These are phyloP conservation scores for Aureobasidium sp. DNA, from an alignment of 2,329 filamentous ascomycete species.

Conservation along the genomic window DNA sequence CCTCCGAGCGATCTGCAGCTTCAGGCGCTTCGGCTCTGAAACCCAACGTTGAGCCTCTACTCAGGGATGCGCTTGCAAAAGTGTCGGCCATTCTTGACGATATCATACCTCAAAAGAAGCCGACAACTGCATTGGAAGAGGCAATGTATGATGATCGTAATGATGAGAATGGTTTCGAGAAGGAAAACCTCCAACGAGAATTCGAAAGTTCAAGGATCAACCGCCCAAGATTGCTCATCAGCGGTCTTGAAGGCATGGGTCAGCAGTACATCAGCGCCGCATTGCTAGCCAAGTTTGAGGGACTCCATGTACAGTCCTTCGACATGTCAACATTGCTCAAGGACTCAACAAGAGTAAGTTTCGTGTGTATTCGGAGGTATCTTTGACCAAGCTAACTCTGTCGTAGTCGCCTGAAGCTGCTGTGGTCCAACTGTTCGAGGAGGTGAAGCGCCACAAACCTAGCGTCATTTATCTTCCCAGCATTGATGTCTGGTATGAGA, in stretches of 20 bases:
- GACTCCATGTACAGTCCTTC: constrained; percentile 89
- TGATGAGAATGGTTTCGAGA: constrained; percentile 73
- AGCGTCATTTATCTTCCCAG: constrained; percentile 93
- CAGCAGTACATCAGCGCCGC: constrained; percentile 84
- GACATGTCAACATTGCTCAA: constrained; percentile 81
- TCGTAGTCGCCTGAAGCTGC: constrained; percentile 67
- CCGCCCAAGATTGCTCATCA: constrained; percentile 76
- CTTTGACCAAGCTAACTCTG: constrained; percentile 28
- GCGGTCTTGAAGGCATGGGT: constrained; percentile 82
- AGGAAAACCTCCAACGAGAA: constrained; percentile 62
- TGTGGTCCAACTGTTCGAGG: constrained; percentile 82
- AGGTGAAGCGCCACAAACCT: constrained; percentile 89
- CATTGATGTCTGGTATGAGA: constrained; percentile 78
- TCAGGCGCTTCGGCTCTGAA: constrained; percentile 78
- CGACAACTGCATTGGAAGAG: constrained; percentile 83
- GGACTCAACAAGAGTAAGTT: constrained; percentile 61
- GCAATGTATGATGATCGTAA: constrained; percentile 87
- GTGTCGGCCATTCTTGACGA: constrained; percentile 61
- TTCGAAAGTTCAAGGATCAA: constrained; percentile 87
- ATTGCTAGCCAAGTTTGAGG: constrained; percentile 83
- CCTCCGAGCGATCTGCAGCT: constrained; percentile 81
- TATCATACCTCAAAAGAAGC: constrained; percentile 77
- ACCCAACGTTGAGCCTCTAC: constrained; percentile 70
- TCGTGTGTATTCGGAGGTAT: constrained; percentile 27
- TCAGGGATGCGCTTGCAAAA: constrained; percentile 63